phyloP scores from a whole-genome alignment of 805 yeast species.

The Kuraishia hungarica region DNA sequence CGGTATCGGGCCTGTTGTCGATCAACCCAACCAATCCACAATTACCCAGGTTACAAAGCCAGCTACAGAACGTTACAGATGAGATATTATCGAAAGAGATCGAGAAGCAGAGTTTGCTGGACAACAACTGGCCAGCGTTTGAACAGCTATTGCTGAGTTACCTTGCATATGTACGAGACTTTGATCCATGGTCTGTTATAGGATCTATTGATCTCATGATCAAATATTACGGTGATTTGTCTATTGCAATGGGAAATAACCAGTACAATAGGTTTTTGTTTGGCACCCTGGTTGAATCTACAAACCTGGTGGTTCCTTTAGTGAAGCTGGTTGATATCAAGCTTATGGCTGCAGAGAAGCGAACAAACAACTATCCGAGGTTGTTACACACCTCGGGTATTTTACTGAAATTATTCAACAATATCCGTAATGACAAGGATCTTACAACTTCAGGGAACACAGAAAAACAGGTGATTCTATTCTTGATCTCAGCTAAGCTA shows the following conservation, averaged over 20 bases:
- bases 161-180: constrained; percentile 33
- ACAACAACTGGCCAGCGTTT: constrained; percentile 34
- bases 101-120: constrained; percentile 20
- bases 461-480: constrained; percentile 34
- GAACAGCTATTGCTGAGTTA: constrained; percentile 33
- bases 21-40: constrained; percentile 14
- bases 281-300: constrained; percentile 24
- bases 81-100: constrained; percentile 16
- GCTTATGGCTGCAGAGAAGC: constrained; percentile 27
- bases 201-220: constrained; percentile 48
- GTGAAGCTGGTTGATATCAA: constrained; percentile 31
- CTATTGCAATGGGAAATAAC: constrained; percentile 40
- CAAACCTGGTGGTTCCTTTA: constrained; percentile 35
- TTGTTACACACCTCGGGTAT: constrained; percentile 38
- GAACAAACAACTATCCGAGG: constrained; percentile 28
- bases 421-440: constrained; percentile 36
- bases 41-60: constrained; percentile 17
- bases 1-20: constrained; percentile 8
- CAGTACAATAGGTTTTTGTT: constrained; percentile 28
- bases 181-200: constrained; percentile 48
- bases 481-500: constrained; percentile 38
- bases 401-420: constrained; percentile 39
- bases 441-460: constrained; percentile 20
- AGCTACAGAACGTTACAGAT: constrained; percentile 13
- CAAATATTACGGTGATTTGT: constrained; percentile 33